Evolutionary conservation across 768 basidiomycete species (phyloP).

Genomic region (Pleurotus platypus): DNA sequence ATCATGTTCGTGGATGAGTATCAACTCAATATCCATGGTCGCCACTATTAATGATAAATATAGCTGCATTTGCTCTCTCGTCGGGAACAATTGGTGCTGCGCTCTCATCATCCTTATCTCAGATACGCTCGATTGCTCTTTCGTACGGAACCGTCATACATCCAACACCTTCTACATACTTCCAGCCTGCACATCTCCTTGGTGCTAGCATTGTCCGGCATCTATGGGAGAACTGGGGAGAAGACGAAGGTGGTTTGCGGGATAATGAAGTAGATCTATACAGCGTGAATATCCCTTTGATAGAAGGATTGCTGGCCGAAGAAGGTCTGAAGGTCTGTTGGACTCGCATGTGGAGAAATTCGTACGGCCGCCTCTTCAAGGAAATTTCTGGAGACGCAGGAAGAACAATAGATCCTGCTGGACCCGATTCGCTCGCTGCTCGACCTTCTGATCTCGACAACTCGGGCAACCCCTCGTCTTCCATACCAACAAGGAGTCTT

Average conservation of each 20-base stretch:
- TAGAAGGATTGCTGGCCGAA: slow-evolving; percentile 56
- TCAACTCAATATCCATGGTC: slow-evolving; percentile 2
- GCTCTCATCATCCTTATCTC: slow-evolving; percentile 71
- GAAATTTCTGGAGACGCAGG: slow-evolving; percentile 24
- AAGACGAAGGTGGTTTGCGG: slow-evolving; percentile 54
- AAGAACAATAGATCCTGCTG: slow-evolving; percentile 30
- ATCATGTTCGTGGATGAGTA: slow-evolving; percentile 47
- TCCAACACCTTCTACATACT: slow-evolving; percentile 56
- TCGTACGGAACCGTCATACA: slow-evolving; percentile 81
- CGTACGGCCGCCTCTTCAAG: slow-evolving; percentile 80
- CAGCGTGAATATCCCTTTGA: slow-evolving; percentile 84
- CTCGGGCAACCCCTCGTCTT: slow-evolving; percentile 16
- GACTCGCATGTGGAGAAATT: slow-evolving; percentile 84
- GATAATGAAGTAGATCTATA: slow-evolving; percentile 76
- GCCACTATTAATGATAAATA: slow-evolving; percentile 11
- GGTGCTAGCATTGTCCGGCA: slow-evolving; percentile 63
- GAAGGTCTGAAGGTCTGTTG: slow-evolving; percentile 68
- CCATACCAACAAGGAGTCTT: slow-evolving; percentile 28
- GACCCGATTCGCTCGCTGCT: slow-evolving; percentile 36
- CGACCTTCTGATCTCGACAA: background rate
- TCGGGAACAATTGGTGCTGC: slow-evolving; percentile 94
- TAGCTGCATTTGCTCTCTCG: slow-evolving; percentile 84
- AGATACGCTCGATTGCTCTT: slow-evolving; percentile 75
- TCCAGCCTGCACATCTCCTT: slow-evolving; percentile 72
- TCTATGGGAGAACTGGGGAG: slow-evolving; percentile 86